Base-by-base conservation (phyloP, 495 filamentous ascomycete species). In the Lichina pygmaea region DNA sequence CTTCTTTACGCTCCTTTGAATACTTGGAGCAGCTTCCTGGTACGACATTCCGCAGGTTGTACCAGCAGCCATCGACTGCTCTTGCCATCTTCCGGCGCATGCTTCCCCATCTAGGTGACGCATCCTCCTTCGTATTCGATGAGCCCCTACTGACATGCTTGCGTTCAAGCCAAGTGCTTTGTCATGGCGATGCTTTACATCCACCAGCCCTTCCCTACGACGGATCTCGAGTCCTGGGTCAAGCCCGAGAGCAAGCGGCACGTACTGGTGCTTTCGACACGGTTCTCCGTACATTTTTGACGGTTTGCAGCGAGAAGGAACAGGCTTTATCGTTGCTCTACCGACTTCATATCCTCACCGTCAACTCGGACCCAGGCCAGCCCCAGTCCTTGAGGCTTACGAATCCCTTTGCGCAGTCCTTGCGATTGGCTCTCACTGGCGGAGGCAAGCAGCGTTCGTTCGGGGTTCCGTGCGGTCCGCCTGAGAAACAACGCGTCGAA, bases 71-170 rank as follows among this genome's bases (percentile, higher is more conserved):
- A 10, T 92, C 85, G 7, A 92, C 91, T 6, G 78, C 83, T 31
- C 74, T 97, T 39, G 91, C 89, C 44, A 86, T 97, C 52, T 95
- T 94, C 60, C 73, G 91, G 51, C 84, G 89, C 62, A 93, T 95
- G 85, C 70, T 95, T 46, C 81, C 91, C 49, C 81, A 86, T 48
- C 60, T 93, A 45, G 83, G 83, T 86, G 69, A 53, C 65, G 55
- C 41, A 44, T 10, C 33, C 34, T 6, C 15, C 40, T 34, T 12
- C 38, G 13, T 24, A 33, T 40, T 36, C 52, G 24, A 24, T 24
- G 24, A 24, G 24, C 24, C 24, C 24, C 24, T 24, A 4, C 4
- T 24, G 24, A 24, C 4, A 4, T 24, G 24, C 24, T 4, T 24
- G 24, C 24, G 24, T 24, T 24, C 39, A 56, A 86, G 89, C 89